Evolutionary conservation across 257 asterid species (phyloP).

Genomic region (Phtheirospermum japonicum): DNA sequence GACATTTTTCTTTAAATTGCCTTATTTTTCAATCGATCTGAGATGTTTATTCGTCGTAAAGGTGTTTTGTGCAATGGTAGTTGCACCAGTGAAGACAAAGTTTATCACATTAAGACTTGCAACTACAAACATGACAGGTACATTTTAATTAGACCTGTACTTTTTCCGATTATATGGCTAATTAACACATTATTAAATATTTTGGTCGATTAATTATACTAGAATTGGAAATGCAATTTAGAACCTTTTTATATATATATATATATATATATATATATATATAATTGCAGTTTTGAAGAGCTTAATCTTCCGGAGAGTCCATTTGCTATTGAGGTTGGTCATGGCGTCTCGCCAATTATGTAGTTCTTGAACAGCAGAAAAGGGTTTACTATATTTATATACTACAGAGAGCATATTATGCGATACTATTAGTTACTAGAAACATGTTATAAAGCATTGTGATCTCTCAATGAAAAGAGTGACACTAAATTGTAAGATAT

Average conservation of each 20-base stretch:
- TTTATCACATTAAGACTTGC: slow-evolving; percentile 14
- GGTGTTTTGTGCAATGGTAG: slow-evolving; percentile 17
- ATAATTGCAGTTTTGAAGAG: slow-evolving; percentile 23
- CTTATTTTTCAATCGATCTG: not conserved
- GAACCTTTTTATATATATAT: not conserved
- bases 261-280: too few species aligned
- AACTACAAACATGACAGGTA: slow-evolving; percentile 28
- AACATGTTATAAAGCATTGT: not conserved
- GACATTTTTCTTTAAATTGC: not conserved
- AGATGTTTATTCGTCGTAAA: not conserved
- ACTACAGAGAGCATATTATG: not conserved
- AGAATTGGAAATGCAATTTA: not conserved
- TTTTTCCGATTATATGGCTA: not conserved
- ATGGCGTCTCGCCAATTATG: not conserved
- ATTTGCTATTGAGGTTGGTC: slow-evolving; percentile 19
- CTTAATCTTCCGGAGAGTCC: slow-evolving; percentile 31
- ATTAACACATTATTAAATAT: too few species aligned
- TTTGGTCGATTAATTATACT: too few species aligned
- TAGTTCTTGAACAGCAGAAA: not conserved
- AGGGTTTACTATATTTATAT: not conserved
- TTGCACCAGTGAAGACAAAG: slow-evolving; percentile 18
- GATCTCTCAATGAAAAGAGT: too few species aligned
- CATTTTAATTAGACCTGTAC: not conserved
- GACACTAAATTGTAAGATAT: not conserved
- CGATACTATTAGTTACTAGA: not conserved